phyloP scores from a whole-genome alignment of 2,329 filamentous ascomycete species.

The Fusarium hostae region DNA sequence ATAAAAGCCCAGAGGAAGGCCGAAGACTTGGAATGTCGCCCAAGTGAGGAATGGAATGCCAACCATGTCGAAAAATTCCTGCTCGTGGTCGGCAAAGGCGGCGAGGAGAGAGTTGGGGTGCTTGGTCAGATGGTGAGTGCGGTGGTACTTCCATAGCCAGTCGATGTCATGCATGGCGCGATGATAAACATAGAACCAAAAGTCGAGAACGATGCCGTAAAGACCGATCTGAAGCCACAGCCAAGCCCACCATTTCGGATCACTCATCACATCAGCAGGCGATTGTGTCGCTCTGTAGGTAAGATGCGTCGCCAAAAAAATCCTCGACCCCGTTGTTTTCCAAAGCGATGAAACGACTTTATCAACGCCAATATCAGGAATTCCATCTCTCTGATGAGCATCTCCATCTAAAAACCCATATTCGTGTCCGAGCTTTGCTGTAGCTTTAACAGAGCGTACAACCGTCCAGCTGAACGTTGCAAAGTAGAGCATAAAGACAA shows the following conservation, averaged over 20 bases:
- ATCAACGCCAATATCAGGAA: conserved; percentile 22
- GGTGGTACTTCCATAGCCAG: conserved; percentile 26
- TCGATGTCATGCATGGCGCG: conserved; percentile 34
- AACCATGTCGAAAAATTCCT: conserved; percentile 35
- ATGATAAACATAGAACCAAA: conserved; percentile 32
- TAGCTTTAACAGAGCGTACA: background rate
- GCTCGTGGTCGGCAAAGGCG: conserved; percentile 29
- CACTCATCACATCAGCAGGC: conserved; percentile 3
- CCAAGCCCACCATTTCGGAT: background rate
- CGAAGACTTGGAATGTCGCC: conserved; percentile 10
- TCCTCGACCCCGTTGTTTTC: background rate
- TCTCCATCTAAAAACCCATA: conserved; percentile 21
- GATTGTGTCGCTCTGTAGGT: conserved; percentile 9
- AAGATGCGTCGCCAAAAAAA: background rate
- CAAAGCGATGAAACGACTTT: conserved; percentile 19
- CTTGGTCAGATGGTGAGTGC: conserved; percentile 30
- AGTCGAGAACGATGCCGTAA: conserved; percentile 28
- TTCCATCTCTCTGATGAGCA: conserved; percentile 17
- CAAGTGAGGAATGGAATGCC: conserved; percentile 24
- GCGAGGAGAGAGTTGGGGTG: conserved; percentile 25
- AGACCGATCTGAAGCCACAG: conserved; percentile 24
- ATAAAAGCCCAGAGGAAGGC: conserved; percentile 23
- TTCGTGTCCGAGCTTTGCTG: background rate
- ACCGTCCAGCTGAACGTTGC: background rate
- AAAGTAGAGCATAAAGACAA: background rate